Percentiles rank a stretch among this genome's conserved stretches.
phyloP scores from a whole-genome alignment of 257 asterid species.

The Voacanga thouarsii region DNA sequence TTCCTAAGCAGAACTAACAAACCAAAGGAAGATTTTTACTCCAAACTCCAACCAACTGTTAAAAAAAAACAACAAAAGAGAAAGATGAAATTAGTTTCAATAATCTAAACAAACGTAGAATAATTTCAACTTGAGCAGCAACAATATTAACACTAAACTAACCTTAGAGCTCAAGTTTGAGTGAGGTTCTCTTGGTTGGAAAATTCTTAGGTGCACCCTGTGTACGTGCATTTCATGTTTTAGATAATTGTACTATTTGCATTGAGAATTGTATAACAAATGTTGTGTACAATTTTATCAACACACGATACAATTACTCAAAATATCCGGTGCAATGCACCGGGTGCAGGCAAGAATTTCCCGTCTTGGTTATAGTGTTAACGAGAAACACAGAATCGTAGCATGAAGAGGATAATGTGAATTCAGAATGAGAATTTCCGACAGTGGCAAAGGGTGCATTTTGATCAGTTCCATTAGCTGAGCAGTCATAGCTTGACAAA shows the following conservation, averaged over 20 bases:
- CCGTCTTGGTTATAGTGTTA: not conserved
- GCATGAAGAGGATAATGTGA: not conserved
- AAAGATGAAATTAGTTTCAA: too few species aligned
- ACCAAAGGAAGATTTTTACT: not conserved
- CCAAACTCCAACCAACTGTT: conserved; percentile 42
- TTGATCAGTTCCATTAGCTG: not conserved
- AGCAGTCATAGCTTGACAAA: not conserved
- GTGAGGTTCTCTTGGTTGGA: not conserved
- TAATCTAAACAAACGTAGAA: too few species aligned
- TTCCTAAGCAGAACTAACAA: not conserved
- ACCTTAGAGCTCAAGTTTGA: not conserved
- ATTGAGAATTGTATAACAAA: too few species aligned
- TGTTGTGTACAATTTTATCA: too few species aligned
- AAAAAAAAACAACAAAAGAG: conserved; percentile 24
- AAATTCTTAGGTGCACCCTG: too few species aligned
- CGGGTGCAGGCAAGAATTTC: too few species aligned
- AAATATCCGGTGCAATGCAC: too few species aligned
- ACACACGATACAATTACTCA: too few species aligned
- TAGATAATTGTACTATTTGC: too few species aligned
- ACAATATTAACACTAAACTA: not conserved
- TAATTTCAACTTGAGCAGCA: not conserved
- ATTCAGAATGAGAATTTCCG: not conserved
- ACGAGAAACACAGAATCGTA: not conserved
- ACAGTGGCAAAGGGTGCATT: not conserved
- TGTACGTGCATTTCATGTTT: too few species aligned